phyloP scores from a whole-genome alignment of 2,329 filamentous ascomycete genomes.

The Penicillium sp. region DNA sequence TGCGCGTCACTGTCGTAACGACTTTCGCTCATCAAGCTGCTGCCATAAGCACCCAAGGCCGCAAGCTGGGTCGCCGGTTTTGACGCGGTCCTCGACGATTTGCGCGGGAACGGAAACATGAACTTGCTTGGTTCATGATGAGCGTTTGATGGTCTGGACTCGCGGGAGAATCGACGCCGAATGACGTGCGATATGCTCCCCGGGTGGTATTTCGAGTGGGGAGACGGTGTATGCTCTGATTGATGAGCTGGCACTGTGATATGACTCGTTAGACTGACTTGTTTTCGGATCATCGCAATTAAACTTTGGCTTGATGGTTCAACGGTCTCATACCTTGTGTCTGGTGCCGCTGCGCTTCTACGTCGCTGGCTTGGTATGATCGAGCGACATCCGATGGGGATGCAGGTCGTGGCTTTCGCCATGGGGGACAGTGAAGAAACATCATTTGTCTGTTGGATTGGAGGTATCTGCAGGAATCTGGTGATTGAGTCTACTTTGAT shows the following conservation, averaged over 20 bases:
- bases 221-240: constrained; percentile 16
- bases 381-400: constrained; percentile 23
- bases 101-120: constrained; percentile 29
- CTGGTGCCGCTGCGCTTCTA: constrained; percentile 23
- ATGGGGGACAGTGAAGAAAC: constrained; percentile 36
- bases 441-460: constrained; percentile 26
- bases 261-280: constrained; percentile 6
- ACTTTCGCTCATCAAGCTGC: constrained; percentile 46
- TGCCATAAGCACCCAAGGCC: constrained; percentile 34
- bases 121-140: constrained; percentile 26
- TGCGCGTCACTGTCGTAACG: constrained; percentile 53
- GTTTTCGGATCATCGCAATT: background rate
- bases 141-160: constrained; percentile 31
- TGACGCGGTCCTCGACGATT: constrained; percentile 21
- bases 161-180: constrained; percentile 43
- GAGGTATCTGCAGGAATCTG: background rate
- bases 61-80: constrained; percentile 17
- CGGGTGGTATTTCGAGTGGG: constrained; percentile 20
- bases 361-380: constrained; percentile 19
- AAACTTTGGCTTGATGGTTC: background rate
- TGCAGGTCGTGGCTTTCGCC: constrained; percentile 28
- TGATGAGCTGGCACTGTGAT: constrained; percentile 17
- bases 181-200: constrained; percentile 38
- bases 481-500: background rate
- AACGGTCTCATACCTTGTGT: constrained; percentile 5